These are phyloP conservation scores for Fistulinella prunicolor DNA, from an alignment of 768 basidiomycete species.

Conservation along the genomic window DNA sequence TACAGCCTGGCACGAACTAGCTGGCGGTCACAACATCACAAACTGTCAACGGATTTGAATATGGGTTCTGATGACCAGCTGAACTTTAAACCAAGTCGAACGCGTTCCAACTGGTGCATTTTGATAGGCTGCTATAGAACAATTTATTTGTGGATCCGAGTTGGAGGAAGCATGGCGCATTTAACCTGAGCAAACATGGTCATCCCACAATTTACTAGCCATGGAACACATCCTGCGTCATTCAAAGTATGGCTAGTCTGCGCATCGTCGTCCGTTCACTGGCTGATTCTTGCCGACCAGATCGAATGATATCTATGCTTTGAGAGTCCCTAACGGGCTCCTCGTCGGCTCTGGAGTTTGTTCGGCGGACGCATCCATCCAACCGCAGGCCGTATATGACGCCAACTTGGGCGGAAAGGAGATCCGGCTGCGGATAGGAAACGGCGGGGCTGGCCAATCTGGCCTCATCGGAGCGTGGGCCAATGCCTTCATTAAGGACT, in stretches of 20 bases:
- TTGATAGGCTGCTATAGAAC: too few relatives aligned
- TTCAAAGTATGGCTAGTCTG: constrained; percentile 2
- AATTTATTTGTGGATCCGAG: neutral
- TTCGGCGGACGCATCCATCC: constrained; percentile 4
- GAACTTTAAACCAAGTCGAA: constrained; percentile 2
- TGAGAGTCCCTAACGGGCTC: constrained; percentile 1
- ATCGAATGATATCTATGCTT: neutral
- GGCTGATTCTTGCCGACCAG: constrained; percentile 2
- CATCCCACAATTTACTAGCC: neutral
- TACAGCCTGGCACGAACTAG: too few relatives aligned
- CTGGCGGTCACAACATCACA: too few relatives aligned
- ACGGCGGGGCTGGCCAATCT: constrained; percentile 52
- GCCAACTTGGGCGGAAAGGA: constrained; percentile 36
- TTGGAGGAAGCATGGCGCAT: neutral
- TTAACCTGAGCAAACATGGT: neutral
- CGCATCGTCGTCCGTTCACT: neutral
- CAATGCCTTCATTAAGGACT: constrained; percentile 41
- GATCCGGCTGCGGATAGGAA: constrained; percentile 45
- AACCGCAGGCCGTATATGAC: constrained; percentile 35
- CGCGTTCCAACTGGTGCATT: neutral
- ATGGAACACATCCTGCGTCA: constrained; percentile 5
- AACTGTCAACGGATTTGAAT: too few relatives aligned
- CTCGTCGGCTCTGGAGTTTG: constrained; percentile 3
- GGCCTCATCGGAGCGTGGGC: constrained; percentile 49
- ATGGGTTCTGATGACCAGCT: neutral